Evolutionary conservation across 2,329 filamentous ascomycete genomes (phyloP).

Genomic region (Trichoderma sp.): DNA sequence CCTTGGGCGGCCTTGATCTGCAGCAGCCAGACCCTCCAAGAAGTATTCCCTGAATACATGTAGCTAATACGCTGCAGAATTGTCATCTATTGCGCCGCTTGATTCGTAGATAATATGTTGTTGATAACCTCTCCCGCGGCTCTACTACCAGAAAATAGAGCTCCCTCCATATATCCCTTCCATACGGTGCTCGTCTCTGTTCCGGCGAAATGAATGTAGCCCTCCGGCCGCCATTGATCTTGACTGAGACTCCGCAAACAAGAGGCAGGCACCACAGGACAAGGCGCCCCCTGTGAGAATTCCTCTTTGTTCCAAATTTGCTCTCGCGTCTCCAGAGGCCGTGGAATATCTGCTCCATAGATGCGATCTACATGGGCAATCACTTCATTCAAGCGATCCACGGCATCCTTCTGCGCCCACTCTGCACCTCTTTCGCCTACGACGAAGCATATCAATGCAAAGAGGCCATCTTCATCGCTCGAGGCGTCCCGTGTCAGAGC

Average conservation of each 20-base stretch:
- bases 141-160: slow-evolving; percentile 45
- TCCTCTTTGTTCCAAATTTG: slow-evolving; percentile 29
- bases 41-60: background rate
- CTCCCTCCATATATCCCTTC: slow-evolving; percentile 57
- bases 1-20: background rate
- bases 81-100: background rate
- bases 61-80: background rate
- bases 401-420: slow-evolving; percentile 11
- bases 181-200: slow-evolving; percentile 51
- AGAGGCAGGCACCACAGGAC: slow-evolving; percentile 36
- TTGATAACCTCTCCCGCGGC: slow-evolving; percentile 45
- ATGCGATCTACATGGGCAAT: slow-evolving; percentile 36
- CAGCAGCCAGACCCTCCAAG: background rate
- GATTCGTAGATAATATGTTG: slow-evolving; percentile 22
- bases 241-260: slow-evolving; percentile 32
- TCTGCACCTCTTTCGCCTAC: slow-evolving; percentile 38
- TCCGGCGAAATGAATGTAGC: slow-evolving; percentile 51
- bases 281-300: slow-evolving; percentile 38
- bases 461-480: slow-evolving; percentile 33
- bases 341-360: slow-evolving; percentile 20
- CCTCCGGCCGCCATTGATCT: slow-evolving; percentile 37
- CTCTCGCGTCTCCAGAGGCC: background rate
- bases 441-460: slow-evolving; percentile 45
- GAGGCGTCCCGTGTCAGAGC: slow-evolving; percentile 43
- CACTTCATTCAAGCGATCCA: slow-evolving; percentile 34